These are phyloP conservation scores for Cladorrhinum sp. DNA, from an alignment of 2,329 filamentous ascomycete species.

Conservation along the genomic window DNA sequence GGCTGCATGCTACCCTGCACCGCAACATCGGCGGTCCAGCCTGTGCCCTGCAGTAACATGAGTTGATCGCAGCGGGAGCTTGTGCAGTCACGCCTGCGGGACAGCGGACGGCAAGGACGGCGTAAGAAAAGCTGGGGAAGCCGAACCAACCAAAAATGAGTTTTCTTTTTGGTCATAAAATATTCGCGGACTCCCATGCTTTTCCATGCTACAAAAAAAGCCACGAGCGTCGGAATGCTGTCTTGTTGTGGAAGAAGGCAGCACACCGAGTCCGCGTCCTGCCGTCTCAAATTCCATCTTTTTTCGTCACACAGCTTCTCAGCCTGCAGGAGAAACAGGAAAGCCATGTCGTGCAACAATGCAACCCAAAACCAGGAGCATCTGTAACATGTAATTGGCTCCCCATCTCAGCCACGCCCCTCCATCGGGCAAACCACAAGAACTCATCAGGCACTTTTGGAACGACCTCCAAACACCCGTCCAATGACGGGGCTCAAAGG, in stretches of 20 bases:
- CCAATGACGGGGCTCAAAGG: neutral
- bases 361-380: neutral
- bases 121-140: neutral
- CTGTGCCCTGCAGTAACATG: constrained; percentile 4
- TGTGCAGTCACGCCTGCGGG: neutral
- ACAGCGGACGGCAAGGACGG: neutral
- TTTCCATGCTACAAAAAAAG: too few relatives aligned
- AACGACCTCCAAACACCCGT: neutral
- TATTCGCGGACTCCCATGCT: too few relatives aligned
- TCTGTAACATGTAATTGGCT: neutral
- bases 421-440: neutral
- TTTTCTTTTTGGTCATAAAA: neutral
- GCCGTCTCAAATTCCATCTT: neutral
- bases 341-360: neutral
- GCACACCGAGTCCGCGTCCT: neutral
- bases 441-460: neutral
- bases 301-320: neutral
- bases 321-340: neutral
- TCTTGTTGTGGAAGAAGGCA: neutral
- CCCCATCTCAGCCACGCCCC: neutral
- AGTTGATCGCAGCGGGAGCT: neutral
- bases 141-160: neutral
- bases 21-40: neutral
- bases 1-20: constrained; percentile 5
- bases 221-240: too few relatives aligned